phyloP scores from a whole-genome alignment of 2,329 filamentous ascomycete genomes.

The Fusarium nanum region DNA sequence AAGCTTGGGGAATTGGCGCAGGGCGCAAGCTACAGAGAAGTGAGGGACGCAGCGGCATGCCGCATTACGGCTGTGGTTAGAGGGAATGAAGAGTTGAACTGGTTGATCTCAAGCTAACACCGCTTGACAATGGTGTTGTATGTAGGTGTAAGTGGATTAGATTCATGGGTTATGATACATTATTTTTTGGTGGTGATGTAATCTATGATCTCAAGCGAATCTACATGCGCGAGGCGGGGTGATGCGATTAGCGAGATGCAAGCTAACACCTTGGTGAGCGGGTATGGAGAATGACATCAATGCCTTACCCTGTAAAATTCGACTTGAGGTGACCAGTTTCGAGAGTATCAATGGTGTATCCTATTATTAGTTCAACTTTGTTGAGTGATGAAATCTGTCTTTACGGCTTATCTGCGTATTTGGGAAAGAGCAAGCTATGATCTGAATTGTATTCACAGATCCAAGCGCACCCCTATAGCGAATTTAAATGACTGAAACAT shows the following conservation, averaged over 20 bases:
- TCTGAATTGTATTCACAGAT: background rate
- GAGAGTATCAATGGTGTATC: background rate
- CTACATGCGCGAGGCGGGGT: conserved; percentile 34
- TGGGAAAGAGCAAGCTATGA: background rate
- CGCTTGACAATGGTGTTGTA: conserved; percentile 1
- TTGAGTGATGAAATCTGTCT: background rate
- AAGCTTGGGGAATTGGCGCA: conserved; percentile 40
- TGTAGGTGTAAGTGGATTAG: conserved; percentile 7
- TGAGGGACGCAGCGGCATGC: conserved; percentile 66
- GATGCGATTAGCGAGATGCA: conserved; percentile 38
- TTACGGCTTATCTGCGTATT: background rate
- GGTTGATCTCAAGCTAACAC: background rate
- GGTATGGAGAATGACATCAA: conserved; percentile 3
- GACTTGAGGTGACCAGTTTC: background rate
- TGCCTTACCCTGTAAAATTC: background rate
- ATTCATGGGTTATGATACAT: conserved; percentile 10
- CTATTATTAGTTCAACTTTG: background rate
- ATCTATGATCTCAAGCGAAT: conserved; percentile 31
- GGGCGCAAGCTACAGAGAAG: conserved; percentile 42
- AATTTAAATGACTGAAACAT: conserved; percentile 10
- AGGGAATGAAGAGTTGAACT: background rate
- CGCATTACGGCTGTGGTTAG: conserved; percentile 62
- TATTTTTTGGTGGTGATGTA: conserved; percentile 46
- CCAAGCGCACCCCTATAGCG: conserved; percentile 1
- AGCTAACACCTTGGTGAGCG: background rate